Evolutionary conservation across 169 alveolate species (phyloP), one percentile per base, ranked within the genome.

Genomic region (Theileria orientalis): DNA sequence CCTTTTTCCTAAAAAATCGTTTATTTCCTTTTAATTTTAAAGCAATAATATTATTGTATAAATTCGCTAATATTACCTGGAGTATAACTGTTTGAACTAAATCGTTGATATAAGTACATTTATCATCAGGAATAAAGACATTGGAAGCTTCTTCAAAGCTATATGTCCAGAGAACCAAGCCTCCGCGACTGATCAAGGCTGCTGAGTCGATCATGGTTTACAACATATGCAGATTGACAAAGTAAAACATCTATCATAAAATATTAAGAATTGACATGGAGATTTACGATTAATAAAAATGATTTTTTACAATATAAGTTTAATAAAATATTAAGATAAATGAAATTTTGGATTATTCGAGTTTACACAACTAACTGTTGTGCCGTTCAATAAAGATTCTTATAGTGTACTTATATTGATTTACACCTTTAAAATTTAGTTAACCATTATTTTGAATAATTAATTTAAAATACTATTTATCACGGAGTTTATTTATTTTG

Each of bases 141-240:
- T 66, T 69, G 60, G 67, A 79, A 11, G 42, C 77, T 2, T 52
- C 66, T 21, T 74, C 89, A 47, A 69, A 74, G 52, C 51, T 32
- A 13, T 73, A 79, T 27, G 64, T 60, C 89, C 89, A 82, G 62
- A 82, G 66, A 19, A 82, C 80, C 21, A 72, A 46, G 41, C 89
- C 89, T 21, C 85, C 89, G 3, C 69, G 74, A 47, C 74, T 73
- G 14, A 74, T 67, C 0, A 57, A 70, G 29, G 68, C 44, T 2
- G 84, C 89, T 16, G 56, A 67, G 61, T 82, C 89, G 2, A 82
- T 82, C 89, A 82, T 82, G 9, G 16, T 76, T 0, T 27, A n/a
- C 72, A 3, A 51, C 9, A n/a, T 37, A 37, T 7, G 16, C 5
- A 37, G 44, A 37, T 37, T 37, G 44, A 42, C 52, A 42, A 14